Evolutionary conservation across 371 early-diverging fungal genomes (phyloP).

Genomic region (Mucor mucedo): DNA sequence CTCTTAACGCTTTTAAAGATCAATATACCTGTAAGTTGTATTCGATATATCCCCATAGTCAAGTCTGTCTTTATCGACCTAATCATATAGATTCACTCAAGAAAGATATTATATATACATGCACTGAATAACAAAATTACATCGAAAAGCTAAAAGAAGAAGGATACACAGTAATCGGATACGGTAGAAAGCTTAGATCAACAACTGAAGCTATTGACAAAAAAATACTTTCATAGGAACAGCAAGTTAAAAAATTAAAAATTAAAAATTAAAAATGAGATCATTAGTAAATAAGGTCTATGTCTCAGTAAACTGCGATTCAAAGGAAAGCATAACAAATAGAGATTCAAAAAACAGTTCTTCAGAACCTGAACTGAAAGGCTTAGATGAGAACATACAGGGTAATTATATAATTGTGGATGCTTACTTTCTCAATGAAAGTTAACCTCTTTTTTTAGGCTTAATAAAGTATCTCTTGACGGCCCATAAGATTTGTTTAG

Average conservation of each 20-base stretch:
- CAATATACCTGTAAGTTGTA: too few relatives aligned
- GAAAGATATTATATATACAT: too few relatives aligned
- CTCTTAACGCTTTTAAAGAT: too few relatives aligned
- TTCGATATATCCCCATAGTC: too few relatives aligned
- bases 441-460: conserved; percentile 9
- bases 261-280: conserved; percentile 1
- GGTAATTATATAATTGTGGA: conserved; percentile 14
- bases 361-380: conserved; percentile 8
- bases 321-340: conserved; percentile 4
- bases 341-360: conserved; percentile 8
- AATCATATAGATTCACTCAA: too few relatives aligned
- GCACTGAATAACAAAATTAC: too few relatives aligned
- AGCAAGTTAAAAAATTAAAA: not conserved
- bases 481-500: conserved; percentile 16
- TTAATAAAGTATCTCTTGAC: conserved; percentile 17
- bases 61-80: too few relatives aligned
- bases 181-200: too few relatives aligned
- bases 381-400: conserved; percentile 9
- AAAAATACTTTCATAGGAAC: too few relatives aligned
- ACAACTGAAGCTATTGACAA: too few relatives aligned
- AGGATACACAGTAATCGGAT: too few relatives aligned
- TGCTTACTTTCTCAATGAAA: conserved; percentile 11
- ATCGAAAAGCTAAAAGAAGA: too few relatives aligned
- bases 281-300: conserved; percentile 8
- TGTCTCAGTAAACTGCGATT: conserved; percentile 9